phyloP scores from a whole-genome alignment of 495 filamentous ascomycete genomes.

The Penicillium simplicissimum region DNA sequence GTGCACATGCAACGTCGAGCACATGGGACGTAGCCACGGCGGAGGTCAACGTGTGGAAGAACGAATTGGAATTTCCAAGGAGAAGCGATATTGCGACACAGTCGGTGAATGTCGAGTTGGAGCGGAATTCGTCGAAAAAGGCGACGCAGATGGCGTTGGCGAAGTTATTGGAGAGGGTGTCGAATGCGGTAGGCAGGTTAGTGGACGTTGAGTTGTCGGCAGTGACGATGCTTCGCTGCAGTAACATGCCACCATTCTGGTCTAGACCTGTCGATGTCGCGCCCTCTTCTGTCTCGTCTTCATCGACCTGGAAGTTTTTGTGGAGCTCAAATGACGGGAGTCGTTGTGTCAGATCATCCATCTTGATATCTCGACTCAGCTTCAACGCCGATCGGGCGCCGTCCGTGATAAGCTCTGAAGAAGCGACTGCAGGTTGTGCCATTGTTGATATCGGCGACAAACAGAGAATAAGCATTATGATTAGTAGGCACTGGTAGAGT shows the following conservation, averaged over 20 bases:
- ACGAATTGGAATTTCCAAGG: slow-evolving; percentile 69
- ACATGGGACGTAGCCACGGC: slow-evolving; percentile 64
- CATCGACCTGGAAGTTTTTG: background rate
- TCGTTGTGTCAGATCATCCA: slow-evolving; percentile 21
- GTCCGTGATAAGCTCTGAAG: slow-evolving; percentile 5
- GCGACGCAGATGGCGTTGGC: slow-evolving; percentile 57
- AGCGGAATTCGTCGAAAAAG: slow-evolving; percentile 70
- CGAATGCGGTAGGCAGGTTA: slow-evolving; percentile 67
- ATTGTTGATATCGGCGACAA: slow-evolving; percentile 16
- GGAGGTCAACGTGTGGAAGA: slow-evolving; percentile 73
- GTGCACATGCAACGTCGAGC: slow-evolving; percentile 70
- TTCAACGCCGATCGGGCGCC: slow-evolving; percentile 18
- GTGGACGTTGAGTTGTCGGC: slow-evolving; percentile 31
- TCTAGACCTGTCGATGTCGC: background rate
- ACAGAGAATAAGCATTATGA: slow-evolving; percentile 29
- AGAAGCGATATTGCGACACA: slow-evolving; percentile 78
- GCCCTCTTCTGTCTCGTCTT: background rate
- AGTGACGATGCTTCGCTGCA: slow-evolving; percentile 14
- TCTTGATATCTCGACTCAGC: slow-evolving; percentile 25
- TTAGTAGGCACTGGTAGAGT: slow-evolving; percentile 23
- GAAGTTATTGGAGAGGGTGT: slow-evolving; percentile 72
- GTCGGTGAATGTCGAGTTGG: slow-evolving; percentile 59
- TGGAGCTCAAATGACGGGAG: slow-evolving; percentile 6
- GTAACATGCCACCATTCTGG: background rate
- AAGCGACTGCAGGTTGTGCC: slow-evolving; percentile 11